Evolutionary conservation across 2,329 filamentous ascomycete genomes (phyloP).

Genomic region (Trichocomaceae sp.): DNA sequence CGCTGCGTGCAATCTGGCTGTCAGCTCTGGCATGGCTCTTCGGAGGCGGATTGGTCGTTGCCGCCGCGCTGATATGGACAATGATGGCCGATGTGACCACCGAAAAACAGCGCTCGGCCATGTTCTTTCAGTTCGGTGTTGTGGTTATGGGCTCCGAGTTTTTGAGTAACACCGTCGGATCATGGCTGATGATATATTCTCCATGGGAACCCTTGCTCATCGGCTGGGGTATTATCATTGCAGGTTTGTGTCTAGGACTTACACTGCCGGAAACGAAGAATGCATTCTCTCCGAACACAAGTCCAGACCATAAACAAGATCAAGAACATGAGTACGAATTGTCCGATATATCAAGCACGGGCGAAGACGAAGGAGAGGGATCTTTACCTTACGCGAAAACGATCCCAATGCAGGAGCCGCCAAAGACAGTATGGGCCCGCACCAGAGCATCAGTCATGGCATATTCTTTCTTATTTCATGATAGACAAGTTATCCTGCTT

Average conservation of each 20-base stretch:
- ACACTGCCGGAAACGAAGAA: slow-evolving; percentile 37
- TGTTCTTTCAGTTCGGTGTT: slow-evolving; percentile 38
- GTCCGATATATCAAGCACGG: slow-evolving; percentile 19
- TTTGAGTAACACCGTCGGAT: slow-evolving; percentile 32
- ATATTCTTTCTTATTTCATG: slow-evolving; percentile 37
- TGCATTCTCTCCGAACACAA: slow-evolving; percentile 16
- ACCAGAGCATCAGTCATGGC: slow-evolving; percentile 23
- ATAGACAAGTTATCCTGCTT: slow-evolving; percentile 37
- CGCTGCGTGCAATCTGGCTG: slow-evolving; percentile 44
- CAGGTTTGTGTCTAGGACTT: slow-evolving; percentile 28
- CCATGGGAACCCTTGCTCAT: slow-evolving; percentile 37
- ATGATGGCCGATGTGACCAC: slow-evolving; percentile 48
- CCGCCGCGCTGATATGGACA: slow-evolving; percentile 43
- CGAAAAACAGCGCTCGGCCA: slow-evolving; percentile 37
- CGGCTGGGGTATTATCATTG: slow-evolving; percentile 28
- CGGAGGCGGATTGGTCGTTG: slow-evolving; percentile 44
- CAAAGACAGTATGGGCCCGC: background rate
- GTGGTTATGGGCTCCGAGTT: slow-evolving; percentile 36
- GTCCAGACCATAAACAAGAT: background rate
- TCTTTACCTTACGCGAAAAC: slow-evolving; percentile 8
- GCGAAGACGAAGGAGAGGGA: slow-evolving; percentile 14
- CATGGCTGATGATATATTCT: slow-evolving; percentile 35
- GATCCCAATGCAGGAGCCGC: slow-evolving; percentile 8
- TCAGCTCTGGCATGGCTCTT: slow-evolving; percentile 42
- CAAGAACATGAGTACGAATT: slow-evolving; percentile 19